These are phyloP conservation scores for Gonium pectorale DNA, from an alignment of 139 green algal genomes.

Conservation along the genomic window DNA sequence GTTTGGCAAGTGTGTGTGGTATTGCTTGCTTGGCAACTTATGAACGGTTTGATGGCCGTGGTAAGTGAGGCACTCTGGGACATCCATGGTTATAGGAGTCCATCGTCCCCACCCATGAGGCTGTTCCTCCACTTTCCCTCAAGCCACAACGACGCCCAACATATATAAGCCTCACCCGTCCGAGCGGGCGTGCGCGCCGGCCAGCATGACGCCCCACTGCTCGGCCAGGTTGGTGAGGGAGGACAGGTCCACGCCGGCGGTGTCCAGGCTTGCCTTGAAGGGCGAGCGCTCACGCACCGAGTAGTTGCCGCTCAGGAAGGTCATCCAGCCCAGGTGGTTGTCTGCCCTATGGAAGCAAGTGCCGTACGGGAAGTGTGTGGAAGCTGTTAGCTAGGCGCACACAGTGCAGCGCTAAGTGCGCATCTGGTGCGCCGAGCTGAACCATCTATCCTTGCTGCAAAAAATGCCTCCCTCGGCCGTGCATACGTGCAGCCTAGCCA, in stretches of 20 bases:
- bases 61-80: neutral
- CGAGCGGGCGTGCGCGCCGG: slow-evolving; percentile 5
- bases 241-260: neutral
- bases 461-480: too few relatives aligned
- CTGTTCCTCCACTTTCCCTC: neutral
- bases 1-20: too few relatives aligned
- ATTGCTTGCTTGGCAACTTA: too few relatives aligned
- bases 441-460: too few relatives aligned
- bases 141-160: neutral
- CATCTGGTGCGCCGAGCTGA: too few relatives aligned
- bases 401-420: too few relatives aligned
- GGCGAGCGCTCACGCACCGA: slow-evolving; percentile 6
- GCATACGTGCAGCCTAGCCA: too few relatives aligned
- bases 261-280: slow-evolving; percentile 1
- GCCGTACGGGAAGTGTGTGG: too few relatives aligned
- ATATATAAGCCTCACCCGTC: neutral
- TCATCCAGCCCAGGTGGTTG: slow-evolving; percentile 6
- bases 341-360: neutral
- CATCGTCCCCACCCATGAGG: neutral
- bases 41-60: too few relatives aligned
- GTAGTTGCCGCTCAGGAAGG: neutral
- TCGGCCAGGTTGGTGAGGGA: neutral
- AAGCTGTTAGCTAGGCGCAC: too few relatives aligned
- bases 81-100: neutral
- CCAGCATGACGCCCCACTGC: slow-evolving; percentile 8